Evolutionary conservation across 805 yeast species (phyloP), one percentile per base, ranked within the genome.

Genomic region (Millerago galiae): DNA sequence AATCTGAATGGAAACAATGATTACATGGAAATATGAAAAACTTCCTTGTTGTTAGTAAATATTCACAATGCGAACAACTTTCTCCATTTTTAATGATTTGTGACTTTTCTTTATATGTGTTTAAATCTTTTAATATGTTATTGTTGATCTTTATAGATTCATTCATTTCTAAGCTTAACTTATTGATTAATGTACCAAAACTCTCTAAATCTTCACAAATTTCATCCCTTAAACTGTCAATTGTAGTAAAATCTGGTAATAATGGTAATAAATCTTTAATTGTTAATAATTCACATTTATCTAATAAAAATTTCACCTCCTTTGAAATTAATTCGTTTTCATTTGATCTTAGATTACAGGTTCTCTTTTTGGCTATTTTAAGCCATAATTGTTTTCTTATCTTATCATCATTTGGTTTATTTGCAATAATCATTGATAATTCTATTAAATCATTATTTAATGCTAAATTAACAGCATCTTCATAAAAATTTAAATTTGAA

Each of bases 1-100:
- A 93, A 58, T 89, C 96, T 40, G 80, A 81, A 58, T 93, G 98
- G 63, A 86, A 84, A 5, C 86, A 77, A 59, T 93, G 99, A 43
- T 76, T 83, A 58, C 99, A 93, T 0, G 96, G 96, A 56, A 87
- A 93, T 5, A 81, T 77, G 41, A 81, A 72, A 52, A 89, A 89
- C 56, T 79, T 83, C 44, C 88, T 74, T 4, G 81, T 75, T 3
- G 87, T 72, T 35, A 91, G 66, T 8, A 93, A 72, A 50, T 73
- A 73, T n/a, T 68, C 64, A 61, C 98, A 91, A 4, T 78, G 50
- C 34, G 73, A 66, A 64, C 99, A 93, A 1, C 91, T 75, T 48
- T 82, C 93, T 2, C 93, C 95, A 0, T 96, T 89, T 53, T 84
- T 83, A 15, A 91, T 72, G 0, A 82, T 70, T 31, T 80, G 80